Percentiles rank a stretch among this genome's conserved stretches.
These are phyloP conservation scores for Agarophyton chilense DNA, from an alignment of 23 red algal genomes.

Conservation along the genomic window DNA sequence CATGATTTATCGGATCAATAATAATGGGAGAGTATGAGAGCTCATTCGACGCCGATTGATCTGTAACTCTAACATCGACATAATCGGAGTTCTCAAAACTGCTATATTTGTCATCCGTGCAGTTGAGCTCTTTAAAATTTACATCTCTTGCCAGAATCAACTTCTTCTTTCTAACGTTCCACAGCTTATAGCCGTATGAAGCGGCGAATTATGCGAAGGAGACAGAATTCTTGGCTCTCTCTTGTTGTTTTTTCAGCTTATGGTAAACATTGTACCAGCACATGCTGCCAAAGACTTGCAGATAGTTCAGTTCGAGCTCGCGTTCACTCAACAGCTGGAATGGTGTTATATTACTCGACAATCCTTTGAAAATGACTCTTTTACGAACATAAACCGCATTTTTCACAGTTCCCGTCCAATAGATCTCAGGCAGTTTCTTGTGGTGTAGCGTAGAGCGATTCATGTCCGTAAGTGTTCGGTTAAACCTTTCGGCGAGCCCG, in stretches of 20 bases:
- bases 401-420: constrained; percentile 15
- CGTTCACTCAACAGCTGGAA: background rate
- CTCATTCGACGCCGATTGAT: too few species aligned
- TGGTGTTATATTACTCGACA: background rate
- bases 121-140: background rate
- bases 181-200: constrained; percentile 30
- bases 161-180: background rate
- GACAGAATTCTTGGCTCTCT: background rate
- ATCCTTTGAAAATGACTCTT: background rate
- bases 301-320: background rate
- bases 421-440: background rate
- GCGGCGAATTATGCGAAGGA: background rate
- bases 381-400: background rate
- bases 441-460: constrained; percentile 7
- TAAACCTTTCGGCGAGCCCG: constrained; percentile 19
- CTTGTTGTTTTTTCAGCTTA: background rate
- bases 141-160: constrained; percentile 23
- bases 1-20: too few species aligned
- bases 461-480: constrained; percentile 11
- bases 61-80: too few species aligned
- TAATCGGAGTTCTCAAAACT: background rate
- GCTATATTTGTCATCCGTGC: background rate
- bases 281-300: constrained; percentile 9
- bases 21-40: too few species aligned
- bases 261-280: background rate